These are phyloP conservation scores for Fusarium denticulatum DNA, from an alignment of 2,329 filamentous ascomycete genomes.

Conservation along the genomic window DNA sequence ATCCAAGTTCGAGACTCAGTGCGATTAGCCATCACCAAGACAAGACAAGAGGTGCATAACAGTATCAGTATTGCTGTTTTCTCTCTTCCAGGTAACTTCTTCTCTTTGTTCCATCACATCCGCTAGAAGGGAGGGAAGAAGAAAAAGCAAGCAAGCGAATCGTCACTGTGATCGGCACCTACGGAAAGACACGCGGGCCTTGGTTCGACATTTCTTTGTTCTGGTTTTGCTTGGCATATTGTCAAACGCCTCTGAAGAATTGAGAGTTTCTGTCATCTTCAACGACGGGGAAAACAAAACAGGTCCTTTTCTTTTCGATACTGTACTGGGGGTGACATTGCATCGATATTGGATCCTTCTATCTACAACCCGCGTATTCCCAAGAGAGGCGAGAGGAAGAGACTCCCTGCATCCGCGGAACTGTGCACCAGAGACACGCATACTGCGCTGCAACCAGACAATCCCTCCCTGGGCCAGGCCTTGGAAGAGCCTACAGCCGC, in stretches of 20 bases:
- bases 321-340: background rate
- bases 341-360: background rate
- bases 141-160: background rate
- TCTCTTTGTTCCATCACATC: background rate
- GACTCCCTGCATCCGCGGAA: constrained; percentile 3
- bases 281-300: background rate
- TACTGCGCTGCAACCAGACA: constrained; percentile 13
- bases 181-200: background rate
- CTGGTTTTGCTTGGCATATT: background rate
- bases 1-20: constrained; percentile 9
- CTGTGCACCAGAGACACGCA: background rate
- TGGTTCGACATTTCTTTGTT: constrained; percentile 20
- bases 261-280: background rate
- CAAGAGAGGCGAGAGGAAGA: background rate
- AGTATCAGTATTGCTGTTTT: background rate
- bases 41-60: constrained; percentile 1
- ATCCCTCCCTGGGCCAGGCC: constrained; percentile 12
- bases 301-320: background rate
- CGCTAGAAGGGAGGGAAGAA: background rate
- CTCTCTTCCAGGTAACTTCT: background rate
- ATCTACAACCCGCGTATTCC: background rate
- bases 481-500: background rate
- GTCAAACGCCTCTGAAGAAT: constrained; percentile 11
- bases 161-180: constrained; percentile 5
- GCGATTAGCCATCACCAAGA: constrained; percentile 2